These are phyloP conservation scores for Kluyveromyces marxianus DNA, from an alignment of 1,139 yeast species.

Conservation along the genomic window DNA sequence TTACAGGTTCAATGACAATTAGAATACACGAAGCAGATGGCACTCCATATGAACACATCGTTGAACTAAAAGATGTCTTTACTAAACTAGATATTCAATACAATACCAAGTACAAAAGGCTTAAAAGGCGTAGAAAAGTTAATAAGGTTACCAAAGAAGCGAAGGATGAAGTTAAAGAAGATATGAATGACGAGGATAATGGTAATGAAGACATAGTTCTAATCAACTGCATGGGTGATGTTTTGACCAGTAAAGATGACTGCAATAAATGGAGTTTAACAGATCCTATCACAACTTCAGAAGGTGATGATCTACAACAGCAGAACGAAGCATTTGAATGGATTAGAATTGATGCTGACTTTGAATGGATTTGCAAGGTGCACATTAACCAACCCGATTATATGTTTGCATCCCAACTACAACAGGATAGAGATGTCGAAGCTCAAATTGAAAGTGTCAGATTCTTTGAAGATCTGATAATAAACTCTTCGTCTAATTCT, in stretches of 20 bases:
- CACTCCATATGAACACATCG: constrained; percentile 97
- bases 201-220: constrained; percentile 30
- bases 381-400: constrained; percentile 86
- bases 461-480: constrained; percentile 49
- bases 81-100: constrained; percentile 90
- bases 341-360: constrained; percentile 94
- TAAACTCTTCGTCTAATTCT: constrained; percentile 42
- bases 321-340: constrained; percentile 89
- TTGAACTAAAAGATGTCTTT: constrained; percentile 75
- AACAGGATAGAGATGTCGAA: constrained; percentile 92
- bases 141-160: constrained; percentile 30
- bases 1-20: constrained; percentile 93
- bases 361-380: constrained; percentile 88
- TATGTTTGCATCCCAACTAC: constrained; percentile 90
- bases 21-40: constrained; percentile 98
- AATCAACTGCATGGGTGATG: constrained; percentile 70
- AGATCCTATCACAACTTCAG: constrained; percentile 56
- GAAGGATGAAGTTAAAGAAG: constrained; percentile 23
- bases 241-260: constrained; percentile 54
- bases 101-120: constrained; percentile 76
- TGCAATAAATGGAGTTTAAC: constrained; percentile 63
- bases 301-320: constrained; percentile 26
- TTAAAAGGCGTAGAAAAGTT: constrained; percentile 59
- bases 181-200: constrained; percentile 19
- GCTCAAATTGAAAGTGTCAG: constrained; percentile 84